Evolutionary conservation across 768 basidiomycete species (phyloP), one percentile per base, ranked within the genome.

Genomic region (Serendipita vermifera): DNA sequence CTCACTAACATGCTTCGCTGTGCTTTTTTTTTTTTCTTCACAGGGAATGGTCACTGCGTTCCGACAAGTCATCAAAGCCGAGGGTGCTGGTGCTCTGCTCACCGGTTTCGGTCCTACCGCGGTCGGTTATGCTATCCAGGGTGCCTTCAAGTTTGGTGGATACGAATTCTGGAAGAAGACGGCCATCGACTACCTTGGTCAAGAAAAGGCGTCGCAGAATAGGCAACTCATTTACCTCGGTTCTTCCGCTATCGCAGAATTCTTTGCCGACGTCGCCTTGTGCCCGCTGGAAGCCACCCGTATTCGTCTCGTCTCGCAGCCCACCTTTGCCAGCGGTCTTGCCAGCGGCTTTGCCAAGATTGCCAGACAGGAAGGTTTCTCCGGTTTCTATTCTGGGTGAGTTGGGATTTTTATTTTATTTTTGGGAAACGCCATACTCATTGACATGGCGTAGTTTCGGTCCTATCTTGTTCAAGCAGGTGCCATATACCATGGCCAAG

Each of bases 401-500:
- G 64, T 48, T 33, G 24, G 36, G 11, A 7, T 15, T 36, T 26
- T 13, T 54, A 3, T 36, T 56, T 20, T 29, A 32, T 6, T 29
- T 17, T 15, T 33, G n/a, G 20, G 20, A 22, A 36, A n/a, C 35
- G 27, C n/a, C 6, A 7, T 5, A 20, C 51, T 54, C 31, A 60
- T 46, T 27, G 46, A n/a, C 24, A 35, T 15, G 11, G n/a, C 33
- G 15, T 24, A 63, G 67, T 64, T 71, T 71, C 65, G 70, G 69
- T 60, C 70, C 71, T 46, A 72, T 72, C 65, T 61, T 72, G 56
- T 72, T 72, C 70, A 72, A 72, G 55, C 69, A 94, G 85, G 91
- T 94, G 65, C 92, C 92, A 55, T 96, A 96, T 77, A 96, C 92
- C 65, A 93, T 96, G 91, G 91, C 91, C 76, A 96, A 96, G 73